A percentile compares a stretch with the other conserved stretches of the same genome.
These are phyloP conservation scores for Ecytonucleospora hepatopenaei DNA, from an alignment of 371 early-diverging fungal species.

Conservation along the genomic window DNA sequence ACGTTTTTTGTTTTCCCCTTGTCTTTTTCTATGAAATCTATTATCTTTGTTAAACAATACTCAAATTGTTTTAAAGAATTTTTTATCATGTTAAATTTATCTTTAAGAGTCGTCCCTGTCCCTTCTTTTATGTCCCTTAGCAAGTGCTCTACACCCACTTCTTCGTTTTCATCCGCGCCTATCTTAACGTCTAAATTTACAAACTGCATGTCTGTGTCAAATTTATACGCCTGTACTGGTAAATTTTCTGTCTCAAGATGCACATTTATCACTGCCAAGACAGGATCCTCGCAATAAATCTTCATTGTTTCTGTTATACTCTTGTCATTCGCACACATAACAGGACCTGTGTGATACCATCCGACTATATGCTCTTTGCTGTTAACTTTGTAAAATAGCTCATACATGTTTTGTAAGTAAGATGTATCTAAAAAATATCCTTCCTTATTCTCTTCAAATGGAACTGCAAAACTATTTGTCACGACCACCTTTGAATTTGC, in stretches of 20 bases:
- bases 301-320: conserved; percentile 91
- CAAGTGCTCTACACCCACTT: conserved; percentile 97
- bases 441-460: conserved; percentile 78
- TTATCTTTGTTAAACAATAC: conserved; percentile 32
- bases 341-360: conserved; percentile 98
- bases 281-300: conserved; percentile 75
- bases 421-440: conserved; percentile 98
- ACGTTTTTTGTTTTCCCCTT: conserved; percentile 20
- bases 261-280: conserved; percentile 53
- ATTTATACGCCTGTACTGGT: conserved; percentile 63
- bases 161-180: conserved; percentile 97
- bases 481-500: conserved; percentile 73
- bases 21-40: conserved; percentile 38
- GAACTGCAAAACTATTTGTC: conserved; percentile 94
- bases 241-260: conserved; percentile 39
- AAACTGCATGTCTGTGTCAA: conserved; percentile 73
- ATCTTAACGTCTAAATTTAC: conserved; percentile 80
- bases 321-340: conserved; percentile 83
- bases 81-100: conserved; percentile 37
- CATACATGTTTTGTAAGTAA: conserved; percentile 92
- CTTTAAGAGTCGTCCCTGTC: conserved; percentile 36
- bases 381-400: conserved; percentile 96
- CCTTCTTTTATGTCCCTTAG: conserved; percentile 70
- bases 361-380: conserved; percentile 90
- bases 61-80: conserved; percentile 37